Percentiles rank a stretch among this genome's conserved stretches.
Evolutionary conservation across 495 filamentous ascomycete genomes (phyloP).

Genomic region (Baudoinia panamericana): DNA sequence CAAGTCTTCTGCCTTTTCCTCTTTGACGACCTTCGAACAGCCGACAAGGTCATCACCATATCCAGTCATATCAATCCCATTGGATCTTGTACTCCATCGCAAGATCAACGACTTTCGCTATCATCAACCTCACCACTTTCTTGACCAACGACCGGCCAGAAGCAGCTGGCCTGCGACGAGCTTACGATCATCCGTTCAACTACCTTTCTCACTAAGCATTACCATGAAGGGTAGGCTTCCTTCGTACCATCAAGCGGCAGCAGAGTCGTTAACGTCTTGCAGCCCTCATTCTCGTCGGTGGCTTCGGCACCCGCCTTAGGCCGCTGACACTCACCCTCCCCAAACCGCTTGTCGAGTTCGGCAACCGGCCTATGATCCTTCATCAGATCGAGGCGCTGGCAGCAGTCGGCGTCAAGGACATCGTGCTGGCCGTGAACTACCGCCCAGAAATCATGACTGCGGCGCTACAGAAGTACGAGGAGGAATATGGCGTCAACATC

Average conservation of each 20-base stretch:
- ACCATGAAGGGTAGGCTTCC: conserved; percentile 20
- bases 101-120: conserved; percentile 19
- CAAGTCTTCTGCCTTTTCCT: background rate
- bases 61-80: too few relatives aligned
- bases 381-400: conserved; percentile 95
- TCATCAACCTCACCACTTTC: background rate
- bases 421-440: conserved; percentile 97
- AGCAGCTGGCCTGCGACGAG: conserved; percentile 8
- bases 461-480: conserved; percentile 77
- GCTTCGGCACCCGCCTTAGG: conserved; percentile 95
- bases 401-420: conserved; percentile 91
- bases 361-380: conserved; percentile 96
- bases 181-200: background rate
- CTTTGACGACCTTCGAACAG: background rate
- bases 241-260: background rate
- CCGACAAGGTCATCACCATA: background rate
- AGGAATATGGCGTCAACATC: conserved; percentile 82
- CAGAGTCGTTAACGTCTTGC: conserved; percentile 13
- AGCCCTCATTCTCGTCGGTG: conserved; percentile 99
- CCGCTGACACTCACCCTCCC: conserved; percentile 94
- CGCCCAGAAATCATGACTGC: conserved; percentile 88
- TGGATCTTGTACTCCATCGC: conserved; percentile 23
- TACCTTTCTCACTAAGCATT: background rate
- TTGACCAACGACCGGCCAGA: background rate
- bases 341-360: conserved; percentile 96